These are phyloP conservation scores for Pichia sp. DNA, from an alignment of 1,139 yeast genomes.

Conservation along the genomic window DNA sequence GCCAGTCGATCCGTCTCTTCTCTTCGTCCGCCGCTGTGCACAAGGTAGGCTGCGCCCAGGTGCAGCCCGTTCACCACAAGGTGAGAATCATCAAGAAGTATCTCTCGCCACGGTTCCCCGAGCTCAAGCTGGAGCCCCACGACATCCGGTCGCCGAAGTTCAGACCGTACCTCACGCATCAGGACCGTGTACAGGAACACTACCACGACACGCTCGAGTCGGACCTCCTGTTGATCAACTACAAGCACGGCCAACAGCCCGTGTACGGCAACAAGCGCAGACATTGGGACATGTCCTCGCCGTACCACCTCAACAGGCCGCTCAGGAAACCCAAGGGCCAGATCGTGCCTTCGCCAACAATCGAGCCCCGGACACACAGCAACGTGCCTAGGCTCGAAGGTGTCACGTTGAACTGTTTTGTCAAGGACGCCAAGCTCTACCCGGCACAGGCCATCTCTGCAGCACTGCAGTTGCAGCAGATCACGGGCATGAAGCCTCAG, in stretches of 20 bases:
- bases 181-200: conserved; percentile 78
- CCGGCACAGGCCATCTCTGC: conserved; percentile 76
- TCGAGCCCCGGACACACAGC: conserved; percentile 57
- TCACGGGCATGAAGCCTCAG: conserved; percentile 83
- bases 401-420: conserved; percentile 72
- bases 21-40: conserved; percentile 39
- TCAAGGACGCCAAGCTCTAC: conserved; percentile 67
- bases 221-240: conserved; percentile 74
- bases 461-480: conserved; percentile 79
- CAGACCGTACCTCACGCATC: conserved; percentile 66
- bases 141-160: conserved; percentile 76
- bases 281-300: conserved; percentile 85
- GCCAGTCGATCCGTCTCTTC: conserved; percentile 38
- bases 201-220: conserved; percentile 68
- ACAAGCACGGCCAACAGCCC: conserved; percentile 55
- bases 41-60: conserved; percentile 74
- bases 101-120: conserved; percentile 66
- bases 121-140: conserved; percentile 58
- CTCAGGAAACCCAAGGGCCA: conserved; percentile 62
- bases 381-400: conserved; percentile 71
- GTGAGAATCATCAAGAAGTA: conserved; percentile 69
- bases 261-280: conserved; percentile 70
- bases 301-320: conserved; percentile 84
- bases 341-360: conserved; percentile 66
- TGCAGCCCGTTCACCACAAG: conserved; percentile 87